Conservation (phyloP, 768 basidiomycete genomes). For the Suillus spraguei region DNA sequence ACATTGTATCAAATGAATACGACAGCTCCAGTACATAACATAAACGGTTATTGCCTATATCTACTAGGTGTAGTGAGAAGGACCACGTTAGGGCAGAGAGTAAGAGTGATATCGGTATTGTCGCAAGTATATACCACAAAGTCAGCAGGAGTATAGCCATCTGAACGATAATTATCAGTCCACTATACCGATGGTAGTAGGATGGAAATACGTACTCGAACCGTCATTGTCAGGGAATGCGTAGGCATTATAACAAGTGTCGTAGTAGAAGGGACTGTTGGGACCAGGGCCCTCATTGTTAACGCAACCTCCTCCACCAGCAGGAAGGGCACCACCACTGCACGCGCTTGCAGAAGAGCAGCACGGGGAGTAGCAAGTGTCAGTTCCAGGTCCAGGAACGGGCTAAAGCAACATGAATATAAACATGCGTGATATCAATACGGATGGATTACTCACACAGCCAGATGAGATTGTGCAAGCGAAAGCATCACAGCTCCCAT, state of each 20-base stretch:
- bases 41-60: background rate
- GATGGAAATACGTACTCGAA: constrained; percentile 19
- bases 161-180: constrained; percentile 14
- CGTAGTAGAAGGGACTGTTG: constrained; percentile 32
- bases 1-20: background rate
- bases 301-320: constrained; percentile 29
- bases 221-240: constrained; percentile 38
- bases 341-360: constrained; percentile 32
- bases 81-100: constrained; percentile 28
- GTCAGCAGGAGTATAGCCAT: constrained; percentile 30
- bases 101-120: constrained; percentile 31
- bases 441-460: constrained; percentile 25
- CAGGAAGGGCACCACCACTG: constrained; percentile 30
- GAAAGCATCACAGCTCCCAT: constrained; percentile 27
- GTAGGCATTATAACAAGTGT: constrained; percentile 32
- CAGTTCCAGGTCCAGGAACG: constrained; percentile 26
- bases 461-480: constrained; percentile 35
- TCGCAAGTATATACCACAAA: constrained; percentile 31
- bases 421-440: background rate
- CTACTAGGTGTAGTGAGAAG: constrained; percentile 17
- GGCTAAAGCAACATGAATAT: constrained; percentile 25
- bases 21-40: background rate
- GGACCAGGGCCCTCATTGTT: constrained; percentile 33
- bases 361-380: constrained; percentile 32
- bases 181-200: background rate